phyloP scores from a whole-genome alignment of 257 asterid genomes.

The Nyctanthes arbortristis region DNA sequence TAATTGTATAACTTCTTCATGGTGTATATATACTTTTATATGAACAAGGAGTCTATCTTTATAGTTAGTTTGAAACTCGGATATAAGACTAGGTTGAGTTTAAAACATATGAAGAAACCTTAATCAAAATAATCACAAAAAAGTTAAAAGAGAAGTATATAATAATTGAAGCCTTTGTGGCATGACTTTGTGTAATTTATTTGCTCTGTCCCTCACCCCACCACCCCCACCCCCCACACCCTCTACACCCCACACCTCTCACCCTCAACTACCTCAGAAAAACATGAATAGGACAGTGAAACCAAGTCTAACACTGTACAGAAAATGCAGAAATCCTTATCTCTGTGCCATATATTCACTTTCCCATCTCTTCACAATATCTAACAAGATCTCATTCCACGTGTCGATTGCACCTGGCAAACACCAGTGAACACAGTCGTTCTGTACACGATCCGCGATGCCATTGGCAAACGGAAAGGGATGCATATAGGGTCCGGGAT shows the following conservation, averaged over 20 bases:
- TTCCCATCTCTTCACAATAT: conserved; percentile 42
- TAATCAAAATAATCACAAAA: background rate
- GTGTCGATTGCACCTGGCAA: conserved; percentile 85
- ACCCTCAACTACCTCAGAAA: too few species aligned
- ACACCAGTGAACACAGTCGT: conserved; percentile 96
- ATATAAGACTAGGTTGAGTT: too few species aligned
- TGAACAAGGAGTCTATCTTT: too few species aligned
- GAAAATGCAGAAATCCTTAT: background rate
- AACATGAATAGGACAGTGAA: too few species aligned
- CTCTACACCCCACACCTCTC: too few species aligned
- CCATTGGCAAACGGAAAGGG: conserved; percentile 73
- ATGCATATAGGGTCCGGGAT: conserved; percentile 82
- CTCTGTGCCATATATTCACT: conserved; percentile 6
- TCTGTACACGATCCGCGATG: conserved; percentile 49
- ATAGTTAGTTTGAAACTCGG: too few species aligned
- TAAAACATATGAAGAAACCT: background rate
- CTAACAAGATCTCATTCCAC: conserved; percentile 74
- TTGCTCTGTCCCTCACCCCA: too few species aligned
- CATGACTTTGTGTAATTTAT: too few species aligned
- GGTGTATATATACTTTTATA: too few species aligned
- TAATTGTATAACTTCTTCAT: too few species aligned
- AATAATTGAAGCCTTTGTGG: too few species aligned
- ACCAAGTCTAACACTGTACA: background rate
- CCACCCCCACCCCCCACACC: too few species aligned
- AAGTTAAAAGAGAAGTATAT: background rate